Percentiles rank a stretch among this genome's conserved stretches.
phyloP scores from a whole-genome alignment of 2,329 filamentous ascomycete species.

The Aspergillus quadricinctus region DNA sequence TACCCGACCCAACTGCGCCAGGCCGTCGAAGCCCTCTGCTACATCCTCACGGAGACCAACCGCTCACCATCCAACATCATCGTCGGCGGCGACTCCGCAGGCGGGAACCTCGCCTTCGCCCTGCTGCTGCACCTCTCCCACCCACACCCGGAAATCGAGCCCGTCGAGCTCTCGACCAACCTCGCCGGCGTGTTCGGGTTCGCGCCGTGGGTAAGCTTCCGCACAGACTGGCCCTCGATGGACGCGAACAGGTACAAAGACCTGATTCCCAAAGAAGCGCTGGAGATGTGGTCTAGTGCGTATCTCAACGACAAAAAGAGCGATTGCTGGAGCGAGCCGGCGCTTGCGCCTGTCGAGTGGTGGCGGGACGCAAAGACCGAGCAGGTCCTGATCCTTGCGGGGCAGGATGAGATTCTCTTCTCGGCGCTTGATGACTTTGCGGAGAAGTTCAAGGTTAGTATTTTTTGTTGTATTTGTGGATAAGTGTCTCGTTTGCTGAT shows the following conservation, averaged over 20 bases:
- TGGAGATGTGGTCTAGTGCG: conserved; percentile 41
- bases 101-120: conserved; percentile 34
- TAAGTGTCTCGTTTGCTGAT: not conserved
- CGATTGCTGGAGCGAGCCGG: conserved; percentile 52
- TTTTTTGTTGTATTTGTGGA: too few species aligned
- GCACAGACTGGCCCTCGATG: conserved; percentile 37
- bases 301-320: conserved; percentile 40
- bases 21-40: conserved; percentile 34
- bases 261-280: conserved; percentile 36
- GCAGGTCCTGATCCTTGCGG: conserved; percentile 50
- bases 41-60: conserved; percentile 30
- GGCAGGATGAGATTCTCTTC: conserved; percentile 51
- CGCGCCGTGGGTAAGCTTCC: conserved; percentile 54
- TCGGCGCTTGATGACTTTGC: conserved; percentile 28
- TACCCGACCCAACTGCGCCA: conserved; percentile 41
- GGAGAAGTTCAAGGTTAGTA: conserved; percentile 25
- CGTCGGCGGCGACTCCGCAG: conserved; percentile 39
- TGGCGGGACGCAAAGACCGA: conserved; percentile 47
- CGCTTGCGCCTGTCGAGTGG: conserved; percentile 46
- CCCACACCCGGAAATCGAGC: conserved; percentile 50
- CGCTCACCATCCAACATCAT: conserved; percentile 31
- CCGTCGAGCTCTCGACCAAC: conserved; percentile 35
- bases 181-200: conserved; percentile 47
- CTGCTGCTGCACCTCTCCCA: conserved; percentile 41
- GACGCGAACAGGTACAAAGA: conserved; percentile 47